Evolutionary conservation across 192 early-diverging fungal genomes (phyloP).

Genomic region (Backusella tarrabulga): DNA sequence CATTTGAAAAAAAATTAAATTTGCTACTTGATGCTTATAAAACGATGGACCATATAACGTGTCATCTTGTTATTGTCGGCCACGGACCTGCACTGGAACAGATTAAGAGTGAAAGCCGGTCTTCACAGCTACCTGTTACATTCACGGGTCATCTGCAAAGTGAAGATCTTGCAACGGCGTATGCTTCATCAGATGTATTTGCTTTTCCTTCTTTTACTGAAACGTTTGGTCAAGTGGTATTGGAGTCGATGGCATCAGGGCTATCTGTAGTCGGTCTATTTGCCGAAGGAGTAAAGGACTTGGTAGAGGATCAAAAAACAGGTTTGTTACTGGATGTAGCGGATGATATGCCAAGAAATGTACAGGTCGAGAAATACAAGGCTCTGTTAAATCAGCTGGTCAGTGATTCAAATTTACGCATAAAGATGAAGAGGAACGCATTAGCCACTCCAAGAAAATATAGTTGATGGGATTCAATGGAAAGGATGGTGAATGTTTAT

Average conservation of each 20-base stretch:
- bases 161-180: slow-evolving; percentile 25
- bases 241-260: slow-evolving; percentile 36
- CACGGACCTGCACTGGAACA: slow-evolving; percentile 33
- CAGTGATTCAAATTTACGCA: background rate
- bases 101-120: slow-evolving; percentile 16
- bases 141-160: slow-evolving; percentile 36
- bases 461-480: slow-evolving; percentile 30
- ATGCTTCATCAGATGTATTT: slow-evolving; percentile 39
- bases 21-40: slow-evolving; percentile 31
- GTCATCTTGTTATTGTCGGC: slow-evolving; percentile 38
- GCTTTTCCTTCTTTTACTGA: slow-evolving; percentile 38
- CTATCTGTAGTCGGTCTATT: slow-evolving; percentile 29
- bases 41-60: slow-evolving; percentile 27
- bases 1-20: slow-evolving; percentile 36
- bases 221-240: slow-evolving; percentile 41
- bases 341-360: background rate
- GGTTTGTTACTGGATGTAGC: slow-evolving; percentile 29
- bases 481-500: slow-evolving; percentile 27
- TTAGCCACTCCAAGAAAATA: slow-evolving; percentile 1
- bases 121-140: slow-evolving; percentile 23
- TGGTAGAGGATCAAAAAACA: slow-evolving; percentile 28
- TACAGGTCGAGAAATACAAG: slow-evolving; percentile 21
- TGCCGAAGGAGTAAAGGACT: slow-evolving; percentile 34
- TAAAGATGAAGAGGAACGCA: slow-evolving; percentile 17
- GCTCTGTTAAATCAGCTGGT: background rate